phyloP scores from a whole-genome alignment of 164 flowering plant species.

The Berberis thunbergii region DNA sequence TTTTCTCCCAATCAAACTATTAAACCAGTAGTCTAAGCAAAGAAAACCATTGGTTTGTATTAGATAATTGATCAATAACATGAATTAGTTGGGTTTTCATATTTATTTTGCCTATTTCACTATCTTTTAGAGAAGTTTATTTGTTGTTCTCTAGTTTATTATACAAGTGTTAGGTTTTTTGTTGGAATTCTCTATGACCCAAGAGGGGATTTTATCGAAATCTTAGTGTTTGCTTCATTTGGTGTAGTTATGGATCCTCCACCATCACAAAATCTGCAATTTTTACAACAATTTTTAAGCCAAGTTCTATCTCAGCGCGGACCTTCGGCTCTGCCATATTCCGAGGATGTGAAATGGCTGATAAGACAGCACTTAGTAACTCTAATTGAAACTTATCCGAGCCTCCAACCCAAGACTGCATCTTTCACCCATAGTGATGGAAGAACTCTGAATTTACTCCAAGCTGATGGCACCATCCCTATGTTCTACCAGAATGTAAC shows the following conservation, averaged over 20 bases:
- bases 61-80: no score
- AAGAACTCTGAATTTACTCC: constrained; percentile 72
- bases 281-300: constrained; percentile 59
- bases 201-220: no score
- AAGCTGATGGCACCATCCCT: constrained; percentile 82
- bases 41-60: no score
- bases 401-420: constrained; percentile 68
- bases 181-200: no score
- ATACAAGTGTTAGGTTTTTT: no score
- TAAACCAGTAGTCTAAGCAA: no score
- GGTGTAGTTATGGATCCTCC: not conserved
- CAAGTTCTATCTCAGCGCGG: constrained; percentile 83
- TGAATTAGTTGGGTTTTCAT: no score
- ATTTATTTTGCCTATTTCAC: no score
- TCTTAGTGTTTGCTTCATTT: no score
- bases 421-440: constrained; percentile 88
- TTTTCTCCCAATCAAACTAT: no score
- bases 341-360: constrained; percentile 74
- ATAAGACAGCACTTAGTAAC: constrained; percentile 77
- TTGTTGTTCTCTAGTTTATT: no score
- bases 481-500: constrained; percentile 51
- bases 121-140: no score
- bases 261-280: constrained; percentile 3
- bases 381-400: constrained; percentile 42
- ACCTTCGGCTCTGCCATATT: constrained; percentile 67